Evolutionary conservation across 1,139 yeast genomes (phyloP).

Genomic region (Kodamaea sp.): DNA sequence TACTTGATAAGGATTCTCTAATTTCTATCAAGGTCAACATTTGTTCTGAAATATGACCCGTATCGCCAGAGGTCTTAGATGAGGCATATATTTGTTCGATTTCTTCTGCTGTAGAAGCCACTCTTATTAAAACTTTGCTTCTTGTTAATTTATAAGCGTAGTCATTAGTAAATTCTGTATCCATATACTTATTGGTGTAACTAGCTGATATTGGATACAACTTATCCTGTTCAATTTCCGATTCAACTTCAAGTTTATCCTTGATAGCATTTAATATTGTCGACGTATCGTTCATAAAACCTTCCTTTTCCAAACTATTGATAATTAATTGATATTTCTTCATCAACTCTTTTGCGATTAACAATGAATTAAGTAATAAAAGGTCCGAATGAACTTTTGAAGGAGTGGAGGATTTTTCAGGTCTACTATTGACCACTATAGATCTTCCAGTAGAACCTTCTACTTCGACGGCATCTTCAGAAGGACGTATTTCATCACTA

Average conservation of each 20-base stretch:
- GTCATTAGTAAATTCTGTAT: slow-evolving; percentile 33
- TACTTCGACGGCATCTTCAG: slow-evolving; percentile 5
- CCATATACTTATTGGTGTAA: slow-evolving; percentile 26
- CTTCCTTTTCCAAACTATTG: slow-evolving; percentile 66
- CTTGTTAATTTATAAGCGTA: slow-evolving; percentile 23
- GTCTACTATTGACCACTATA: no score
- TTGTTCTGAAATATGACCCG: slow-evolving; percentile 16
- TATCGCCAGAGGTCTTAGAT: slow-evolving; percentile 14
- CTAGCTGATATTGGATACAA: slow-evolving; percentile 5
- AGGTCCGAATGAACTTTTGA: slow-evolving; percentile 8
- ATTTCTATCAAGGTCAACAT: slow-evolving; percentile 18
- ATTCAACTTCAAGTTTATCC: slow-evolving; percentile 4
- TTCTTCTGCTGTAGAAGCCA: slow-evolving; percentile 18
- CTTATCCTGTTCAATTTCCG: background rate
- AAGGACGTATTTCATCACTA: background rate
- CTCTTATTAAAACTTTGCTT: slow-evolving; percentile 17
- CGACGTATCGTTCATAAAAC: slow-evolving; percentile 54
- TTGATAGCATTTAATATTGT: slow-evolving; percentile 8
- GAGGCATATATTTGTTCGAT: slow-evolving; percentile 19
- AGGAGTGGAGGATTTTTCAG: slow-evolving; percentile 5
- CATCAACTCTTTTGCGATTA: slow-evolving; percentile 46
- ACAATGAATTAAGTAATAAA: slow-evolving; percentile 52
- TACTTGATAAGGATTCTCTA: slow-evolving; percentile 13
- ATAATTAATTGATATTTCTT: slow-evolving; percentile 43
- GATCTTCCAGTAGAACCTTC: slow-evolving; percentile 4